Conservation (phyloP, 176 grass and related monocot species). For the bread wheat (Triticum aestivum) region IWGSC_CS_RefSeq_v2.1 NC_057813.1:428264749-428265248, state of each 20-base stretch:
- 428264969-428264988: neutral
- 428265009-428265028: neutral
- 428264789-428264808: conserved; percentile 45
- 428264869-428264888: neutral
- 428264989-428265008: neutral
- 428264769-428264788: conserved; percentile 57
- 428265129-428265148: neutral
- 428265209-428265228: neutral
- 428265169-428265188: neutral
- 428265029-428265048: neutral
- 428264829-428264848: conserved; percentile 19
- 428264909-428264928: neutral
- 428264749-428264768: conserved; percentile 47
- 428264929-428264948: neutral
- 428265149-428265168: neutral
- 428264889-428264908: neutral
- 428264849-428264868: conserved; percentile 4
- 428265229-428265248: neutral
- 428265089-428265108: neutral
- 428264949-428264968: neutral
- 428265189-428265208: neutral
- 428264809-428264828: conserved; percentile 32
- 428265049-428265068: conserved; percentile 35
- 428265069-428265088: neutral
- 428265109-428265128: neutral